Conservation (phyloP, 164 flowering plant genomes). For the Chimonanthus salicifolius region DNA sequence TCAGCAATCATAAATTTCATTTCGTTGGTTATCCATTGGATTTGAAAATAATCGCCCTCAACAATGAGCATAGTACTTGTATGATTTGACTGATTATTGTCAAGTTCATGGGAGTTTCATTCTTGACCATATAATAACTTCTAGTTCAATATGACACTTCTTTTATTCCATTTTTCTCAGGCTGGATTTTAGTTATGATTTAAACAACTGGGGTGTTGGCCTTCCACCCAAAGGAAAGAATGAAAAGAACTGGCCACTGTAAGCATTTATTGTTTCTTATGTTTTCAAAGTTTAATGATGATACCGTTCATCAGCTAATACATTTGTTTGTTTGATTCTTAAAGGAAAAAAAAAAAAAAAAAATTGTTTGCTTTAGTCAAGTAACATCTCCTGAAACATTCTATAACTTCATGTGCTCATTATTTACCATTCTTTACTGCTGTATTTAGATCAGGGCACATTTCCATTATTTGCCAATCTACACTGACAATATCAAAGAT, state of each 20-base stretch:
- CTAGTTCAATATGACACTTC: not conserved
- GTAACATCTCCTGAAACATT: slow-evolving; percentile 2
- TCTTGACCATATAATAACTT: not conserved
- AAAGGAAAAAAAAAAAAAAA: too few species aligned
- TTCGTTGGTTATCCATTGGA: not conserved
- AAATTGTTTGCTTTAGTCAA: not conserved
- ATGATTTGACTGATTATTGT: not conserved
- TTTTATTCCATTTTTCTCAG: slow-evolving; percentile 29
- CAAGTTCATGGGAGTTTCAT: not conserved
- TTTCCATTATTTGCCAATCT: not conserved
- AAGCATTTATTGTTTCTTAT: slow-evolving; percentile 22
- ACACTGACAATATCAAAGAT: not conserved
- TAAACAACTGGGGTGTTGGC: slow-evolving; percentile 95
- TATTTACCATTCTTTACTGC: not conserved
- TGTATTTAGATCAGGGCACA: not conserved
- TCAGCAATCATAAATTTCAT: not conserved
- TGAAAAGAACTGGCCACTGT: slow-evolving; percentile 87
- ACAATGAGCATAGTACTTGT: not conserved
- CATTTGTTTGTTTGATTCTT: not conserved
- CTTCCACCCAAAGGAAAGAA: slow-evolving; percentile 90
- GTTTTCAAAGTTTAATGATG: not conserved
- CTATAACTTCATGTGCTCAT: not conserved
- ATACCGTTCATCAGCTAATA: not conserved
- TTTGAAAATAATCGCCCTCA: not conserved
- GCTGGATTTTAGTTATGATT: slow-evolving; percentile 71